phyloP scores from a whole-genome alignment of 768 basidiomycete genomes.

The Phylloporus rhodoxanthus region DNA sequence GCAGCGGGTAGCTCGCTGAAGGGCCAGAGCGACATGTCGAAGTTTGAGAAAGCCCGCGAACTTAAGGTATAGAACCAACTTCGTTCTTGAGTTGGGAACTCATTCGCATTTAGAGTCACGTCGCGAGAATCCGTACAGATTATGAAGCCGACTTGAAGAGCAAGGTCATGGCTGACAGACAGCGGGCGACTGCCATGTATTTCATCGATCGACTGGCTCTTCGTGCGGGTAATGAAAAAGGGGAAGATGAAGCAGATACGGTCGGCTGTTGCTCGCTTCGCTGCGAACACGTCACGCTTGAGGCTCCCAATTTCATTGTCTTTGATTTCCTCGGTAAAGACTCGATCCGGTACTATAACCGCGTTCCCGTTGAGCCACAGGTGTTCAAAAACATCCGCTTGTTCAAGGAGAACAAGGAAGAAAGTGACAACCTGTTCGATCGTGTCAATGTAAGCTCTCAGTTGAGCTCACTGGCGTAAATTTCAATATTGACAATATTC shows the following conservation, averaged over 20 bases:
- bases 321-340: conserved; percentile 99
- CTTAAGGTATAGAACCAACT: conserved; percentile 60
- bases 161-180: conserved; percentile 91
- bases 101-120: conserved; percentile 57
- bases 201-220: conserved; percentile 96
- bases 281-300: conserved; percentile 92
- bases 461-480: conserved; percentile 1
- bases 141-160: conserved; percentile 79
- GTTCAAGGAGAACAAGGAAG: conserved; percentile 90
- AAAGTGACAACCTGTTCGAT: conserved; percentile 88
- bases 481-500: conserved; percentile 20
- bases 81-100: background rate
- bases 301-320: conserved; percentile 78
- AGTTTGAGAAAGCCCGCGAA: conserved; percentile 97
- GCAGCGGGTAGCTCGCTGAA: conserved; percentile 97
- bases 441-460: conserved; percentile 66
- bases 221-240: conserved; percentile 99
- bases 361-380: conserved; percentile 81
- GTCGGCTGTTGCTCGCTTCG: conserved; percentile 98
- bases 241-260: conserved; percentile 98
- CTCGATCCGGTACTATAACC: conserved; percentile 94
- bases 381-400: conserved; percentile 98
- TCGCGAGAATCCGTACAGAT: conserved; percentile 85
- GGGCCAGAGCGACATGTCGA: conserved; percentile 95
- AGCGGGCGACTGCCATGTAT: conserved; percentile 98